phyloP scores from a whole-genome alignment of 805 yeast genomes.

The Candida berthetii region DNA sequence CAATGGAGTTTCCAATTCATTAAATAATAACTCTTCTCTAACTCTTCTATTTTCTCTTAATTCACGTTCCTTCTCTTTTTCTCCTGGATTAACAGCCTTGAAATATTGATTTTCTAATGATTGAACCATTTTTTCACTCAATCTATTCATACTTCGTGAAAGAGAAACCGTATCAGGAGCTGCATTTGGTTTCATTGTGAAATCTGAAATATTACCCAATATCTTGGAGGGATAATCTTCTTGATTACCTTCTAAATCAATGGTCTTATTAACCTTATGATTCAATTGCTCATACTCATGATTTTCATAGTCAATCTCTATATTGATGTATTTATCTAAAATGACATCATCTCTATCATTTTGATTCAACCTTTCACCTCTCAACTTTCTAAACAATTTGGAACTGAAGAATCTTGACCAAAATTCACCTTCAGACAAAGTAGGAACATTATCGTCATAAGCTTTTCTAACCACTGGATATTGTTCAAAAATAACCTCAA shows the following conservation, averaged over 20 bases:
- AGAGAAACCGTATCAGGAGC: conserved; percentile 66
- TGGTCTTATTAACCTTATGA: conserved; percentile 55
- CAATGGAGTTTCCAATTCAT: conserved; percentile 44
- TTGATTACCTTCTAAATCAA: conserved; percentile 76
- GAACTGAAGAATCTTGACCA: conserved; percentile 97
- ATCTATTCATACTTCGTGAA: conserved; percentile 81
- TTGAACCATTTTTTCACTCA: conserved; percentile 75
- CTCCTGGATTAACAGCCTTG: conserved; percentile 25
- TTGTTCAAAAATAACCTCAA: conserved; percentile 83
- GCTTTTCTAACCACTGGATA: conserved; percentile 90
- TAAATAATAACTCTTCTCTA: conserved; percentile 39
- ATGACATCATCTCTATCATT: conserved; percentile 80
- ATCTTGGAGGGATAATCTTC: conserved; percentile 75
- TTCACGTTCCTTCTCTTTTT: conserved; percentile 28
- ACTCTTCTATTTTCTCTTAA: conserved; percentile 27
- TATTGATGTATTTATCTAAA: conserved; percentile 74
- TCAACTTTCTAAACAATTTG: conserved; percentile 73
- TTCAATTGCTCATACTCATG: conserved; percentile 34
- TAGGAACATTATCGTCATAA: conserved; percentile 86
- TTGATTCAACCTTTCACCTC: conserved; percentile 79
- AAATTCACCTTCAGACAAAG: conserved; percentile 82
- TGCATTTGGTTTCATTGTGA: conserved; percentile 70
- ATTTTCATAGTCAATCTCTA: conserved; percentile 53
- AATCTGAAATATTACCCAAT: conserved; percentile 78
- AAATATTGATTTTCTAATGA: conserved; percentile 39